phyloP scores from a whole-genome alignment of 768 basidiomycete genomes.

The Russula emetica region DNA sequence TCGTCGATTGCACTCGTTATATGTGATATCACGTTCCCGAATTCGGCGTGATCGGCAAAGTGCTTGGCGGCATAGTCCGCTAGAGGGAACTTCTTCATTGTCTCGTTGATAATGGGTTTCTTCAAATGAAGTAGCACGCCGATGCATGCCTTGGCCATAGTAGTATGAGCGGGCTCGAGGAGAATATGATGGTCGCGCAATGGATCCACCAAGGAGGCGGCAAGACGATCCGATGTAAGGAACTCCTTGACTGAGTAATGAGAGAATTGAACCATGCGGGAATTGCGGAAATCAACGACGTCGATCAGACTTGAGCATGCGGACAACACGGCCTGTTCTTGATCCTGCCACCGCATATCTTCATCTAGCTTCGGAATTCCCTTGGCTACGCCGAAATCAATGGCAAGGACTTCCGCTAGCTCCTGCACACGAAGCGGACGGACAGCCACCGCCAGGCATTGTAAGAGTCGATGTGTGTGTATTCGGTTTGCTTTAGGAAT shows the following conservation, averaged over 20 bases:
- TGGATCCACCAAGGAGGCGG: not conserved
- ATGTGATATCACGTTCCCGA: not conserved
- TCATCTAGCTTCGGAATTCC: not conserved
- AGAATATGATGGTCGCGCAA: not conserved
- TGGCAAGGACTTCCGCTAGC: not conserved
- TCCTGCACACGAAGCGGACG: not conserved
- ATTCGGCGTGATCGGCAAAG: conserved; percentile 3
- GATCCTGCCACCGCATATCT: not conserved
- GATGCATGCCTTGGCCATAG: not conserved
- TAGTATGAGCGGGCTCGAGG: not conserved
- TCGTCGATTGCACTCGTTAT: not conserved
- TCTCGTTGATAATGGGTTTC: not conserved
- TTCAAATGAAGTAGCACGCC: not conserved
- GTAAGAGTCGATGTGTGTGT: not conserved
- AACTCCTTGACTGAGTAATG: not conserved
- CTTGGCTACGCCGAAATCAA: not conserved
- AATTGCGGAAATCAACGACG: not conserved
- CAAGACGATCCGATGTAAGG: not conserved
- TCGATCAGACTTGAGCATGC: conserved; percentile 2
- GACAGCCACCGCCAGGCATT: not conserved
- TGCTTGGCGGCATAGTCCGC: not conserved
- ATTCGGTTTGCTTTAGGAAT: not conserved
- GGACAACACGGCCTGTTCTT: not conserved
- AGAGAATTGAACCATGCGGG: not conserved
- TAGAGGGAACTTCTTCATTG: not conserved